Evolutionary conservation across 208 protist genomes (phyloP).

Genomic region (Paratrypanosoma confusum): DNA sequence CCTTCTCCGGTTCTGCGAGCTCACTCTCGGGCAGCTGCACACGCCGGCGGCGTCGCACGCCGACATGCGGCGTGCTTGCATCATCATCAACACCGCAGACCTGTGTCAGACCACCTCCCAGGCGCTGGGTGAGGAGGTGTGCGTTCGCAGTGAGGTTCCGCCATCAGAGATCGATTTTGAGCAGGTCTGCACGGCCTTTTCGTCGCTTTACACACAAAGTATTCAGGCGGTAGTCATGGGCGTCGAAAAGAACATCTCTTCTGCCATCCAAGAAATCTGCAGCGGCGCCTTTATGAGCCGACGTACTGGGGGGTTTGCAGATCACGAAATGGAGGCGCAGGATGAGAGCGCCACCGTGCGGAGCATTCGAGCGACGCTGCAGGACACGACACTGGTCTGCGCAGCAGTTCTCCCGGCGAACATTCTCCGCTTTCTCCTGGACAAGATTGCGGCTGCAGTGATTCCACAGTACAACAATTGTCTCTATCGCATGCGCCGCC

Average conservation of each 20-base stretch:
- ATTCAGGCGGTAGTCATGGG: slow-evolving; percentile 63
- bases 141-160: slow-evolving; percentile 42
- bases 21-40: slow-evolving; percentile 26
- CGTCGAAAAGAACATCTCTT: slow-evolving; percentile 29
- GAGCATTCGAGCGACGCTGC: slow-evolving; percentile 39
- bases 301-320: slow-evolving; percentile 10
- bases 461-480: slow-evolving; percentile 59
- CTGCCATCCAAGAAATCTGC: slow-evolving; percentile 50
- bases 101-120: slow-evolving; percentile 62
- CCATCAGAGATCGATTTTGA: slow-evolving; percentile 66
- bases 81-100: slow-evolving; percentile 82
- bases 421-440: slow-evolving; percentile 72
- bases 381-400: slow-evolving; percentile 60
- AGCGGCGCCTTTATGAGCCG: slow-evolving; percentile 31
- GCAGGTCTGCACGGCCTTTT: slow-evolving; percentile 61
- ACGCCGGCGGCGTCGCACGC: slow-evolving; percentile 26
- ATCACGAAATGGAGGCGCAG: slow-evolving; percentile 15
- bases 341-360: slow-evolving; percentile 58
- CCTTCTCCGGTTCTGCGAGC: slow-evolving; percentile 43
- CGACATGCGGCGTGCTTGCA: slow-evolving; percentile 62
- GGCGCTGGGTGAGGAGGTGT: slow-evolving; percentile 73
- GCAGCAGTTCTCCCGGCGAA: slow-evolving; percentile 31
- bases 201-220: slow-evolving; percentile 41
- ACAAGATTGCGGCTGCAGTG: slow-evolving; percentile 62
- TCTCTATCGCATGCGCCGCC: slow-evolving; percentile 49